Evolutionary conservation across 768 basidiomycete species (phyloP).

Genomic region (Exidia glandulosa): DNA sequence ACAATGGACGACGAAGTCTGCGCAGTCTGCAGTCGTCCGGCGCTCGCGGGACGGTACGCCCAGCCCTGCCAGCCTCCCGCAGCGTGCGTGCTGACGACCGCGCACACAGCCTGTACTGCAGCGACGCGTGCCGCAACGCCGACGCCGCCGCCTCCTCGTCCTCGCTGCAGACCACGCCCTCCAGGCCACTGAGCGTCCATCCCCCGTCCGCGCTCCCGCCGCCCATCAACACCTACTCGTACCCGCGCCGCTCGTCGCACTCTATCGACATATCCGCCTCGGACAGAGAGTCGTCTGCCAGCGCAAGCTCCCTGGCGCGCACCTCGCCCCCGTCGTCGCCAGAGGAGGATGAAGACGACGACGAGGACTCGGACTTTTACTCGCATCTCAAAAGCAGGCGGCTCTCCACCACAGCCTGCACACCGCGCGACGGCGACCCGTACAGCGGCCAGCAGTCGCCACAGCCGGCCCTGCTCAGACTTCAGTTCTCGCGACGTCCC

Average conservation of each 20-base stretch:
- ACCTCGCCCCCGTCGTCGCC: background rate
- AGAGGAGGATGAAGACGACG: background rate
- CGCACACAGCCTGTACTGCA: background rate
- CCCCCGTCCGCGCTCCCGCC: background rate
- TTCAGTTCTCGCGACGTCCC: background rate
- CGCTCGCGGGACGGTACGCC: background rate
- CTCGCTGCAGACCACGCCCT: background rate
- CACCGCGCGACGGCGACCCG: background rate
- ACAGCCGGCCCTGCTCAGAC: background rate
- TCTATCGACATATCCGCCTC: background rate
- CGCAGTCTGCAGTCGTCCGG: background rate
- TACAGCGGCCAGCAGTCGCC: background rate
- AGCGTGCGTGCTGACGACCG: background rate
- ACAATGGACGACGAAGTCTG: background rate
- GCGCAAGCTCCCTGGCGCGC: background rate
- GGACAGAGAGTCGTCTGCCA: background rate
- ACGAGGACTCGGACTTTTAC: background rate
- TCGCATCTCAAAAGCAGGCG: background rate
- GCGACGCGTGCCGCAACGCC: background rate
- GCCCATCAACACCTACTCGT: slow-evolving; percentile 1
- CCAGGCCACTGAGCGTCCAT: background rate
- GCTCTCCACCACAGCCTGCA: background rate
- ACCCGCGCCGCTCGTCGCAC: background rate
- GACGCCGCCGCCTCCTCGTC: background rate
- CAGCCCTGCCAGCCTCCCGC: background rate